Base-by-base conservation (phyloP, 352 stramenopile species). In the Pythium vanterpoolii region DNA sequence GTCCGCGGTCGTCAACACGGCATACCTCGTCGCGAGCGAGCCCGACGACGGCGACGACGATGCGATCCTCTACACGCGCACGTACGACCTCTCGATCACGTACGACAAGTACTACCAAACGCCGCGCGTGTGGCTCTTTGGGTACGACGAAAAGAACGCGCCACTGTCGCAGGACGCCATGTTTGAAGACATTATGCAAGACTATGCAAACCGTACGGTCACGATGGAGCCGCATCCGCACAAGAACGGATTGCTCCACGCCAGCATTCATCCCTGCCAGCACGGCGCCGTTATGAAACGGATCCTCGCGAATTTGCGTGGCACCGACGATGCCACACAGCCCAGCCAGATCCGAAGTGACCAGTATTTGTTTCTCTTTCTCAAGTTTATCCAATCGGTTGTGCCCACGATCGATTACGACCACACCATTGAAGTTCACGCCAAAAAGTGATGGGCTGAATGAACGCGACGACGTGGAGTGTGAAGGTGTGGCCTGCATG, bases 71-170 rank as follows among this genome's bases (percentile, higher is more conserved):
- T 93, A 97, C 67, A 98, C 96, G 30, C 89, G 97, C 57, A 98
- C 93, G 47, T 99, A 99, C 74, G 97, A 99, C 72, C 62, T 99
- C 13, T 97, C 78, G 56, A 99, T 99, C 64, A 99, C 95, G 34
- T 99, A 99, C 79, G 97, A 99, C 78, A 99, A 99, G 74, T 99
- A 99, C 76, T 99, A 99, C 68, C 97, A 99, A 79, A 99, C 96
- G 39, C 97, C 97, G n/a, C 90, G 97, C 43, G 93, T 99, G 54
- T 99, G 91, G 89, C 92, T 99, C 31, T 97, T 98, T 69, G 97
- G 97, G 30, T 98, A 98, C 69, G 79, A 98, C 49, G 92, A 98
- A 65, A 77, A 74, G 55, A 86, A 76, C 39, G 76, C 82, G 43
- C 95, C 95, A 24, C 73, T 99, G 47, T 93, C 77, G 19, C 81